phyloP scores from a whole-genome alignment of 805 yeast species.

The Candida pseudofarinosa region DNA sequence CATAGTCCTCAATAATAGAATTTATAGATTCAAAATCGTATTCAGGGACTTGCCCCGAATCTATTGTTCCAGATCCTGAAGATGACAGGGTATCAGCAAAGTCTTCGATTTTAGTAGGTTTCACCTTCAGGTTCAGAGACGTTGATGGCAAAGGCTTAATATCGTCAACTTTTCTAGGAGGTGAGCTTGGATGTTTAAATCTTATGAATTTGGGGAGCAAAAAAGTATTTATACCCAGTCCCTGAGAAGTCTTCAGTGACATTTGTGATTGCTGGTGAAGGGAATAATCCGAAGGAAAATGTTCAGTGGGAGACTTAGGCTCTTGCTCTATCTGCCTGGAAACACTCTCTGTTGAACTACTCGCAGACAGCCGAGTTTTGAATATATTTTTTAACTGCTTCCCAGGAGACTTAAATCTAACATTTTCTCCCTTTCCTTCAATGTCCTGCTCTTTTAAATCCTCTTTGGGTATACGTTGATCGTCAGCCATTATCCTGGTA shows the following conservation, averaged over 20 bases:
- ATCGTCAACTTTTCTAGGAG: not conserved
- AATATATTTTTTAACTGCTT: constrained; percentile 23
- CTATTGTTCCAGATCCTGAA: constrained; percentile 9
- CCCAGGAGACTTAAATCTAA: constrained; percentile 21
- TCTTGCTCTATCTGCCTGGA: constrained; percentile 8
- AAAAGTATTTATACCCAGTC: constrained; percentile 4
- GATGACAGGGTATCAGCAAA: constrained; percentile 37
- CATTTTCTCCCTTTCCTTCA: not conserved
- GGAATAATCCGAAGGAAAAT: not conserved
- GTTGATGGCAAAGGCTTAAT: not conserved
- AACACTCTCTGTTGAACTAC: constrained; percentile 21
- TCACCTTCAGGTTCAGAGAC: constrained; percentile 6
- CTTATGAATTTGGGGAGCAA: constrained; percentile 19
- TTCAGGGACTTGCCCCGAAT: constrained; percentile 7
- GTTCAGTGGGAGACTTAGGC: not conserved
- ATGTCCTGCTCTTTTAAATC: not conserved
- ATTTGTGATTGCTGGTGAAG: not conserved
- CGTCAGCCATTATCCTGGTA: not conserved
- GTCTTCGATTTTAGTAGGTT: constrained; percentile 24
- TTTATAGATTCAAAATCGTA: constrained; percentile 27
- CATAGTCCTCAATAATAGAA: constrained; percentile 27
- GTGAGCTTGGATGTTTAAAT: constrained; percentile 14
- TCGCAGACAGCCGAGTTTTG: constrained; percentile 16
- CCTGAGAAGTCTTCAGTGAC: not conserved
- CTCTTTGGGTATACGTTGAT: not conserved